Percentiles rank a stretch among this genome's conserved stretches.
These are phyloP conservation scores for Zangia roseola DNA, from an alignment of 768 basidiomycete genomes.

Conservation along the genomic window DNA sequence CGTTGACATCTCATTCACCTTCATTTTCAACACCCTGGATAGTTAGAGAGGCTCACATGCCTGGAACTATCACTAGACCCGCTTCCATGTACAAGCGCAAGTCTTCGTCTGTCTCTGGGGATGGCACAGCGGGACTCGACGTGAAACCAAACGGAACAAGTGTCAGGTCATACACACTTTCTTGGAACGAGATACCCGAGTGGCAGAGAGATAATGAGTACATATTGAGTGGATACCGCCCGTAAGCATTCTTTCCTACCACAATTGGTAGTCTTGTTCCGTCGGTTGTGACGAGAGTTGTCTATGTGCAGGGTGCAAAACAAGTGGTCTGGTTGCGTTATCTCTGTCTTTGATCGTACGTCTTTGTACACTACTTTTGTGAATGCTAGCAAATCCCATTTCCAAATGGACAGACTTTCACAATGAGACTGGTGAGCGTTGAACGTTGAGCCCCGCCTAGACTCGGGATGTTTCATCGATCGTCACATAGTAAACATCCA, in stretches of 20 bases:
- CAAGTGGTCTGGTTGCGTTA: conserved; percentile 59
- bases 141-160: neutral
- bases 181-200: conserved; percentile 59
- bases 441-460: conserved; percentile 10
- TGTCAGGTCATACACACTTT: conserved; percentile 30
- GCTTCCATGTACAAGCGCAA: conserved; percentile 17
- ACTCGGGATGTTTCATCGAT: conserved; percentile 3
- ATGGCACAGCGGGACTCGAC: conserved; percentile 6
- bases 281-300: neutral
- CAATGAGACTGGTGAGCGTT: conserved; percentile 65
- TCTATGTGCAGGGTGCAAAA: conserved; percentile 48
- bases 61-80: too few relatives aligned
- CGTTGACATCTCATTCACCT: neutral
- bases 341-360: conserved; percentile 69
- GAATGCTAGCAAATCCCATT: conserved; percentile 16
- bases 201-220: conserved; percentile 79
- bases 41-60: neutral
- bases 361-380: conserved; percentile 16
- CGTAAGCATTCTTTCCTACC: conserved; percentile 39
- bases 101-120: neutral
- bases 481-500: conserved; percentile 74
- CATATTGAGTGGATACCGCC: conserved; percentile 67
- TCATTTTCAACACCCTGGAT: conserved; percentile 7
- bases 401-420: conserved; percentile 55
- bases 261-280: conserved; percentile 6